Evolutionary conservation across 2,329 filamentous ascomycete species (phyloP), one percentile per base, ranked within the genome.

Genomic region (Taxawa tesnikishii): DNA sequence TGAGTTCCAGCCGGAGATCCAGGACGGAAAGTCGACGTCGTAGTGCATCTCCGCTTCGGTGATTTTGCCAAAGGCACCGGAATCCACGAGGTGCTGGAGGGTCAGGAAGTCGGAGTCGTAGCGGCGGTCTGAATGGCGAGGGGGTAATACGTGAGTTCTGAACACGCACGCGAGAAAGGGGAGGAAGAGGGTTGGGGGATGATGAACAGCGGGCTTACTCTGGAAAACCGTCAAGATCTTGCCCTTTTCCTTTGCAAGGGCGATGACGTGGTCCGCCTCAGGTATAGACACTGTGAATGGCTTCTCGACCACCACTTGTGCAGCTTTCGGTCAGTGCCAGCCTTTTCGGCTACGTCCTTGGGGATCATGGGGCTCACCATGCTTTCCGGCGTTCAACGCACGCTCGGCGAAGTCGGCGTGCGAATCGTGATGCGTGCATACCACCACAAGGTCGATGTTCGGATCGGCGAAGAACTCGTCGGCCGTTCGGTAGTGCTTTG

Each of bases 21-120:
- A 66, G 1, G 46, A 26, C 0, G 62, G 56, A 1, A 52, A 53
- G 21, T 60, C 59, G 24, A 65, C 36, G 33, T 58, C 54, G 41
- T 55, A 58, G 26, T 55, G 45, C 17, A 50, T 51, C 26, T 53
- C 49, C 34, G 49, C 54, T 21, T 53, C 49, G 2, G 44, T 48
- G 18, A 54, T 47, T 14, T 42, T 30, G 15, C 50, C 49, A n/a
- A 53, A 45, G 17, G 40, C 39, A 12, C 31, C 33, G 10, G 42
- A 34, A 3, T 38, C 19, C 24, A 51, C 30, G 2, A 53, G 35
- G n/a, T 41, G 29, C 12, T 43, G 42, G 6, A 59, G 44, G 9
- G 54, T 58, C 11, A 43, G 48, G 43, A 56, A 59, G 39, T 58
- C 56, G 11, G 50, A 51, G 37, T 59, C 55, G 39, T 52, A 54